Conservation (phyloP, 805 yeast species). For the Metschnikowia reukaufii region DNA sequence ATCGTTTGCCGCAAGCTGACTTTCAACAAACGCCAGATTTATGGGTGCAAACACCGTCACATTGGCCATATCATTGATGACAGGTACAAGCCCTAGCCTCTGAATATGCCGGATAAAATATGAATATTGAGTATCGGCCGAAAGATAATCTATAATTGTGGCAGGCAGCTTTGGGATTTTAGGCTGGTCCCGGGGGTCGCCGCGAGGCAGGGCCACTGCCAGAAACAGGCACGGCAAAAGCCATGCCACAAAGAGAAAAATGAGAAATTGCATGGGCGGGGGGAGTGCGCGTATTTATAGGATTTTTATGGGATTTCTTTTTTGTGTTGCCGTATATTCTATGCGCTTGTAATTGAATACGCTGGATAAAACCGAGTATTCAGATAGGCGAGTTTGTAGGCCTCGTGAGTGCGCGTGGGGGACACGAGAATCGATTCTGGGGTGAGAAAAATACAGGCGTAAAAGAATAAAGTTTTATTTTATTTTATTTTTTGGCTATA, state of each 20-base stretch:
- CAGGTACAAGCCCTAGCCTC: conserved; percentile 59
- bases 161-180: conserved; percentile 22
- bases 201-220: conserved; percentile 15
- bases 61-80: conserved; percentile 56
- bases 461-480: too few species aligned
- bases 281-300: background rate
- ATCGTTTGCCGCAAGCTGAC: conserved; percentile 21
- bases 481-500: too few species aligned
- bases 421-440: too few species aligned
- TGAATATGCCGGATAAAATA: conserved; percentile 62
- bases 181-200: background rate
- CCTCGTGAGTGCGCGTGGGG: too few species aligned
- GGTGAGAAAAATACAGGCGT: too few species aligned
- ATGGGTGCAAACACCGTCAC: conserved; percentile 80
- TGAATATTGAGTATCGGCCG: conserved; percentile 67
- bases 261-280: background rate
- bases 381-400: too few species aligned
- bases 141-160: conserved; percentile 66
- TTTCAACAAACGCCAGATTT: conserved; percentile 65
- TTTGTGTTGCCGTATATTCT: background rate
- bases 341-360: too few species aligned
- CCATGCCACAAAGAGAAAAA: conserved; percentile 4
- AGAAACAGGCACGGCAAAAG: conserved; percentile 8
- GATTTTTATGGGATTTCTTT: background rate
- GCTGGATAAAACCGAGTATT: too few species aligned